Base-by-base conservation (phyloP, 495 filamentous ascomycete genomes). In the Lophiostoma macrostomum region DNA sequence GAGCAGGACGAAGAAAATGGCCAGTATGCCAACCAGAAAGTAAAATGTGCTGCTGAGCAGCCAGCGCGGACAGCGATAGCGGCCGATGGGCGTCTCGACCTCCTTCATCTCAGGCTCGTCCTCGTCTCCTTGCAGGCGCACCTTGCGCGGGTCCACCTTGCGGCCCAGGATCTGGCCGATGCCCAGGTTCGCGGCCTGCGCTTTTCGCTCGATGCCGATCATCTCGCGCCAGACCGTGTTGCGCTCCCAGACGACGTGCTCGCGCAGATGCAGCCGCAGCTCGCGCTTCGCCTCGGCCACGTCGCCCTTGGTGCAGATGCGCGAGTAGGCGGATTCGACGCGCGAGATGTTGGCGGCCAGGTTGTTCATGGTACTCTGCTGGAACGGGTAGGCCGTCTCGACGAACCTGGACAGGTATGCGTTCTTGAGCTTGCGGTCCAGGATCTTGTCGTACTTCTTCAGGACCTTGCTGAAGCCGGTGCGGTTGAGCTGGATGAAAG, bases 181-280 rank as follows among this genome's bases (percentile, higher is more conserved):
- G 13, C 93, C 94, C 55, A 99, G 79, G 54, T 91, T 95, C 11
- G 91, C 93, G 19, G 91, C 93, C 69, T 99, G 90, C 4, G 90
- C 89, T 73, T 95, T 93, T 19, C 93, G 78, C 73, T 99, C 93
- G 55, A 99, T 88, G 47, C 91, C 93, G 64, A 99, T 99, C 81
- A 99, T 91, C 58, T 99, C 93, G 68, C 94, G 76, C 93, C 93
- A 99, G 4, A 99, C 93, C 0, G 93, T 99, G 61, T 99, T 99
- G 38, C 93, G 79, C 64, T 99, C 93, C 94, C 94, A 99, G 27
- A 97, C 90, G 14, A 99, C 91, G 72, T 99, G 93, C 69, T 99
- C 93, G 60, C 93, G 76, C 24, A 99, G 76, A 67, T 99, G 90
- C 18, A 96, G 82, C 36, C 93, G 79, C 34, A 99, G 77, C 62